These are phyloP conservation scores for Amauroascus niger DNA, from an alignment of 2,329 filamentous ascomycete species.

Conservation along the genomic window DNA sequence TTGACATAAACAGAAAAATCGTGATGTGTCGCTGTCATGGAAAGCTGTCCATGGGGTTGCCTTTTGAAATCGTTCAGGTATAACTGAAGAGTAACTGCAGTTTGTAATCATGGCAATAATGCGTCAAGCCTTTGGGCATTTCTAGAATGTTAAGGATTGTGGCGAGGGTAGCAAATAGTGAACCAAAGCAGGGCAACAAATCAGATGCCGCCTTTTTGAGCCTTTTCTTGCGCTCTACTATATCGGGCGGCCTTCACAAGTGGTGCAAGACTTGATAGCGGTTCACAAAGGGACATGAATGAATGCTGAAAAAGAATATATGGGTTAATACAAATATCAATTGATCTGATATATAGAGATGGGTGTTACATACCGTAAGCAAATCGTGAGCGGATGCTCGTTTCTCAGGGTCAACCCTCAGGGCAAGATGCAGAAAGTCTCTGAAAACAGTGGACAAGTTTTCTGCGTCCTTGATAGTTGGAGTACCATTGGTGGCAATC, in stretches of 20 bases:
- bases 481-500: conserved; percentile 94
- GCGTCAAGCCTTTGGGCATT: background rate
- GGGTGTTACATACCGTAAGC: conserved; percentile 59
- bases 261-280: conserved; percentile 67
- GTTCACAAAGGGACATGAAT: conserved; percentile 68
- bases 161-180: background rate
- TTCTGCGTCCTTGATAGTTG: conserved; percentile 86
- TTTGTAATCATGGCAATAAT: conserved; percentile 3
- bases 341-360: background rate
- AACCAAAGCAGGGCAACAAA: conserved; percentile 9
- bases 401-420: conserved; percentile 97
- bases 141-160: background rate
- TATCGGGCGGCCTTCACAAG: conserved; percentile 77
- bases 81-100: background rate
- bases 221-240: conserved; percentile 76
- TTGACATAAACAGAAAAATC: background rate
- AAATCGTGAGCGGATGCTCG: conserved; percentile 89
- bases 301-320: conserved; percentile 50
- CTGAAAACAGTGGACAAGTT: conserved; percentile 71
- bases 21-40: background rate
- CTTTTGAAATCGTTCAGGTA: background rate
- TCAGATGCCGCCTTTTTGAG: conserved; percentile 49
- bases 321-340: conserved; percentile 17
- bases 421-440: conserved; percentile 83
- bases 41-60: background rate